These are phyloP conservation scores for Nannochloris sp. DNA, from an alignment of 139 green algal genomes.

Conservation along the genomic window DNA sequence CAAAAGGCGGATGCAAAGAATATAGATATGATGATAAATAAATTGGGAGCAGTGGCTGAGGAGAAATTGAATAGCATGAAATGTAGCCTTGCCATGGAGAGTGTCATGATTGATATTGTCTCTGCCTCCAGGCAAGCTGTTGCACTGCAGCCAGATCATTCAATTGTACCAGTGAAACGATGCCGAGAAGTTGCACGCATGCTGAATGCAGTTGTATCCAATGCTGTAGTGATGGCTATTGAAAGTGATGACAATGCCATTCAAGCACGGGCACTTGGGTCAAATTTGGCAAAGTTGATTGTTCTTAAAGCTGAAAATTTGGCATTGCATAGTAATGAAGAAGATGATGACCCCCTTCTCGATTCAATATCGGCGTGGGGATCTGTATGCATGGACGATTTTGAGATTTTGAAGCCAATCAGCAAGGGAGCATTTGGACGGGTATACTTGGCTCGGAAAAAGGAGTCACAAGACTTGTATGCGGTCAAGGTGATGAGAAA, in stretches of 20 bases:
- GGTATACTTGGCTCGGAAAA: conserved; percentile 87
- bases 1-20: neutral
- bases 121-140: conserved; percentile 27
- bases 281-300: neutral
- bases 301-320: neutral
- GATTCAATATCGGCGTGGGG: neutral
- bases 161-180: conserved; percentile 17
- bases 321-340: neutral
- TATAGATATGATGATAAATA: conserved; percentile 21
- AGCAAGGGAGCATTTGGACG: conserved; percentile 82
- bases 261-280: neutral
- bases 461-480: conserved; percentile 61
- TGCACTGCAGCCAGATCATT: conserved; percentile 44
- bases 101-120: conserved; percentile 27
- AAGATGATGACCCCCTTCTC: neutral
- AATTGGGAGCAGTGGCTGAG: conserved; percentile 15
- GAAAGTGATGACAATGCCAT: neutral
- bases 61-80: conserved; percentile 7
- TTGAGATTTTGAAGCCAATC: conserved; percentile 94
- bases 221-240: neutral
- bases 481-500: conserved; percentile 89
- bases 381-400: conserved; percentile 71
- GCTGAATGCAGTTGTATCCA: neutral
- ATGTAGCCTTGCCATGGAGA: neutral
- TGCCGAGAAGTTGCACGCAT: conserved; percentile 21